A percentile compares a stretch with the other conserved stretches of the same genome.
phyloP scores from a whole-genome alignment of 2,329 filamentous ascomycete genomes.

The Xylariaceae sp. region DNA sequence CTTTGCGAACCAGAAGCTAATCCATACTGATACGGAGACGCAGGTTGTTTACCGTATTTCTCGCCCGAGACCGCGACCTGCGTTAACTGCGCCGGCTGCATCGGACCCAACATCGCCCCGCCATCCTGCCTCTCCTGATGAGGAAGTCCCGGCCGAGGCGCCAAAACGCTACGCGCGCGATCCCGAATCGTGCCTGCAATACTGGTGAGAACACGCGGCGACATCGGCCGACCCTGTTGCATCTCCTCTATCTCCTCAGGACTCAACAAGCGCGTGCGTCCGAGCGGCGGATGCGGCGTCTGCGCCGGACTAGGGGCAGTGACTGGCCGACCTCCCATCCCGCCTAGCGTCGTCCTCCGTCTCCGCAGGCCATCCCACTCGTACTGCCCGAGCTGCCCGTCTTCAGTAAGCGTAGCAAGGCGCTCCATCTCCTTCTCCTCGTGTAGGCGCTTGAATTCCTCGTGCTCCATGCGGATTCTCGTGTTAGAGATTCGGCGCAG shows the following conservation, averaged over 20 bases:
- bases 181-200: constrained; percentile 53
- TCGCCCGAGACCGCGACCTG: constrained; percentile 51
- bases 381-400: constrained; percentile 56
- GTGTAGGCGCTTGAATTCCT: constrained; percentile 71
- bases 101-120: constrained; percentile 44
- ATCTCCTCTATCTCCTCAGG: constrained; percentile 57
- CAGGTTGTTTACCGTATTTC: constrained; percentile 39
- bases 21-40: constrained; percentile 43
- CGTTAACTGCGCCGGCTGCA: constrained; percentile 58
- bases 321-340: constrained; percentile 35
- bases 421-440: constrained; percentile 69
- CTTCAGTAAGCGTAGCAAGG: constrained; percentile 71
- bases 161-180: constrained; percentile 39
- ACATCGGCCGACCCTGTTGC: constrained; percentile 43
- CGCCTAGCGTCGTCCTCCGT: constrained; percentile 53
- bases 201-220: constrained; percentile 47
- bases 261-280: constrained; percentile 78
- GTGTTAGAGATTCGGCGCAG: constrained; percentile 73
- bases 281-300: constrained; percentile 65
- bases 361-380: constrained; percentile 91
- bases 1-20: constrained; percentile 40
- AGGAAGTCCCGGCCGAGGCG: constrained; percentile 39
- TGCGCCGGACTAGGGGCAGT: constrained; percentile 33
- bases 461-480: constrained; percentile 70
- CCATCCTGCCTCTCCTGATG: constrained; percentile 33